phyloP scores from a whole-genome alignment of 1,284 basidiomycete genomes.

The Xerocomus nothofagi region DNA sequence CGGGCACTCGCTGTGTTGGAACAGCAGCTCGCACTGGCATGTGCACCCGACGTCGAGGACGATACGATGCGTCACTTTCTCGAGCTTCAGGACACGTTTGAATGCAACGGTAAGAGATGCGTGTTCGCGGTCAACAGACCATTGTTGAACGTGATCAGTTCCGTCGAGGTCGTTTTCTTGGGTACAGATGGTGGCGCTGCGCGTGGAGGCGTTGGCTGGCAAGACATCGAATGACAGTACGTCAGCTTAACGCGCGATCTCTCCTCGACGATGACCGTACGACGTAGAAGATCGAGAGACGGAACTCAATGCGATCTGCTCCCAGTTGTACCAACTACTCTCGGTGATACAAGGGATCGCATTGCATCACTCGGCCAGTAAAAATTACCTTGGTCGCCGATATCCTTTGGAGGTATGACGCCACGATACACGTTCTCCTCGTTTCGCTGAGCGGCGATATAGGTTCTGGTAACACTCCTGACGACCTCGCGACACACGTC shows the following conservation, averaged over 20 bases:
- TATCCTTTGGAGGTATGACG: conserved; percentile 67
- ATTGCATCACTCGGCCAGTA: conserved; percentile 68
- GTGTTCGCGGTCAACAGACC: not conserved
- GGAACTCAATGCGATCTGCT: conserved; percentile 45
- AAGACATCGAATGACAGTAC: conserved; percentile 41
- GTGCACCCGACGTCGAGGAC: conserved; percentile 41
- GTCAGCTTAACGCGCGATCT: conserved; percentile 14
- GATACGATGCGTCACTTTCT: conserved; percentile 56
- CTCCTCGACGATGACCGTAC: conserved; percentile 5
- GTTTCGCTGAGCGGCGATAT: conserved; percentile 6
- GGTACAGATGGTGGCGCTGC: conserved; percentile 44
- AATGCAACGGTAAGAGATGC: conserved; percentile 65
- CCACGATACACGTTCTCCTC: not conserved
- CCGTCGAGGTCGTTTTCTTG: conserved; percentile 58
- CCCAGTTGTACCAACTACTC: conserved; percentile 57
- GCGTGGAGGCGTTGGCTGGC: conserved; percentile 42
- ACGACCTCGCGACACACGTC: conserved; percentile 62
- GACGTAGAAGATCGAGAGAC: conserved; percentile 42
- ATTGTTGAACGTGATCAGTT: conserved; percentile 42
- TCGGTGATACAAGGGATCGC: conserved; percentile 79
- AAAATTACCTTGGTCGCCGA: conserved; percentile 66
- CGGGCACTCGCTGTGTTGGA: conserved; percentile 59
- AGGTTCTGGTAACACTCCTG: conserved; percentile 69
- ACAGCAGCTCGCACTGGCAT: conserved; percentile 55
- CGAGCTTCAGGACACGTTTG: conserved; percentile 69